Conservation (phyloP, 1,139 yeast genomes). For the Zygotorulaspora mrakii region DNA sequence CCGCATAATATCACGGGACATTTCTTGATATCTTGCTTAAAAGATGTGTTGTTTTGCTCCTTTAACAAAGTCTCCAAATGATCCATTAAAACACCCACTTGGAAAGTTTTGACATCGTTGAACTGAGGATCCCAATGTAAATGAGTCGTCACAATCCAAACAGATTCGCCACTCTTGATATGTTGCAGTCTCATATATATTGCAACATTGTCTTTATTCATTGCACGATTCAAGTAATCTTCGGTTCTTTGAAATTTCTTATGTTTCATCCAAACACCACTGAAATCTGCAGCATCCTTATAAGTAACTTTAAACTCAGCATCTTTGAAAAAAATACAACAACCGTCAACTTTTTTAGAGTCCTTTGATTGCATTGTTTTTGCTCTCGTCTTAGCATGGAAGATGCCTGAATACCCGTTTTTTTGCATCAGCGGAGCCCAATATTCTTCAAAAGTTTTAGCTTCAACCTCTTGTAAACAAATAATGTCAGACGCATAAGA, state of each 20-base stretch:
- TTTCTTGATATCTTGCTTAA: conserved; percentile 51
- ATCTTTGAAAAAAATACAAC: conserved; percentile 82
- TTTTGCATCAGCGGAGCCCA: conserved; percentile 75
- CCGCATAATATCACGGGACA: conserved; percentile 84
- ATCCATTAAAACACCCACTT: conserved; percentile 86
- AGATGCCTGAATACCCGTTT: conserved; percentile 75
- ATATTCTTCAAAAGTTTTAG: conserved; percentile 76
- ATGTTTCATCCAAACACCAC: conserved; percentile 80
- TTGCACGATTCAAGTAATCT: conserved; percentile 91
- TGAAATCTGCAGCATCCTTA: conserved; percentile 77
- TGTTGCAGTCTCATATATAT: conserved; percentile 76
- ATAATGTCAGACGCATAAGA: conserved; percentile 67
- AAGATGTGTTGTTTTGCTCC: conserved; percentile 40
- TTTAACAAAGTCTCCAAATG: conserved; percentile 63
- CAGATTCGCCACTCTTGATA: conserved; percentile 61
- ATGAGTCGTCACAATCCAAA: conserved; percentile 85
- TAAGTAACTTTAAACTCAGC: conserved; percentile 66
- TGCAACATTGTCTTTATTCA: conserved; percentile 94
- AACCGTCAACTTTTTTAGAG: conserved; percentile 91
- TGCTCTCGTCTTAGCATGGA: conserved; percentile 86
- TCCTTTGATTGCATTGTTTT: conserved; percentile 84
- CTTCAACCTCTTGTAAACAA: conserved; percentile 94
- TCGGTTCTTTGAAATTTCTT: conserved; percentile 90
- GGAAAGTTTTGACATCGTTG: conserved; percentile 94
- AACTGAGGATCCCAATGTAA: conserved; percentile 98